Percentiles rank a stretch among this genome's conserved stretches.
phyloP scores from a whole-genome alignment of 345 rosid species.

The Ricinus communis region DNA sequence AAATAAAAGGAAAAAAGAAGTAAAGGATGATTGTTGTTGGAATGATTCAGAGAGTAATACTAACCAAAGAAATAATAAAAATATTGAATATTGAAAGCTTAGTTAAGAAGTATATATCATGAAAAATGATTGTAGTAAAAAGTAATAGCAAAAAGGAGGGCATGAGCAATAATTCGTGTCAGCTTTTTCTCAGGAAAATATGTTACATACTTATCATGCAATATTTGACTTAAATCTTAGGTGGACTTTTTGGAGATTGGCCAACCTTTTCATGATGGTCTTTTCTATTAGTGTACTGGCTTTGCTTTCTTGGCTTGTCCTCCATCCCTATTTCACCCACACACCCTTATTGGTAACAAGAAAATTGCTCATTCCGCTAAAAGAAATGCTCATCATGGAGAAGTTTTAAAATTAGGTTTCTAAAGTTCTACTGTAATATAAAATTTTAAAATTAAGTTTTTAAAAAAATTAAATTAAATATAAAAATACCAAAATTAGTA shows the following conservation, averaged over 20 bases:
- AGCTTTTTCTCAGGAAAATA: neutral
- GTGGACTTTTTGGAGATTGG: neutral
- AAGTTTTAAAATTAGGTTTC: no score
- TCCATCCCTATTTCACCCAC: no score
- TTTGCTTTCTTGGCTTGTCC: no score
- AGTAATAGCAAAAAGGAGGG: neutral
- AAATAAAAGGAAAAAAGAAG: no score
- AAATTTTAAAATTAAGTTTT: no score
- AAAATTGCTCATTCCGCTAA: no score
- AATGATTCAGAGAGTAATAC: neutral
- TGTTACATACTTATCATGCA: neutral
- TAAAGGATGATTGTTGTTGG: neutral
- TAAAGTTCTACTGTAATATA: no score
- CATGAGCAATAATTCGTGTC: neutral
- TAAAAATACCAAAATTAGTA: no score
- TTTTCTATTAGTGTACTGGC: no score
- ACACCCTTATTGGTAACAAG: no score
- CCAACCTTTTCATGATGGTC: neutral
- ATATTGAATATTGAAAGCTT: neutral
- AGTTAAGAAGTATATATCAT: neutral
- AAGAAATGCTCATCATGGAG: no score
- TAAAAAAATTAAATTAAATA: no score
- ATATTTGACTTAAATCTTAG: neutral
- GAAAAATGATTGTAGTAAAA: neutral
- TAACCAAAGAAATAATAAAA: neutral